These are phyloP conservation scores for Solanum medicagineum DNA, from an alignment of 257 asterid species.

Conservation along the genomic window DNA sequence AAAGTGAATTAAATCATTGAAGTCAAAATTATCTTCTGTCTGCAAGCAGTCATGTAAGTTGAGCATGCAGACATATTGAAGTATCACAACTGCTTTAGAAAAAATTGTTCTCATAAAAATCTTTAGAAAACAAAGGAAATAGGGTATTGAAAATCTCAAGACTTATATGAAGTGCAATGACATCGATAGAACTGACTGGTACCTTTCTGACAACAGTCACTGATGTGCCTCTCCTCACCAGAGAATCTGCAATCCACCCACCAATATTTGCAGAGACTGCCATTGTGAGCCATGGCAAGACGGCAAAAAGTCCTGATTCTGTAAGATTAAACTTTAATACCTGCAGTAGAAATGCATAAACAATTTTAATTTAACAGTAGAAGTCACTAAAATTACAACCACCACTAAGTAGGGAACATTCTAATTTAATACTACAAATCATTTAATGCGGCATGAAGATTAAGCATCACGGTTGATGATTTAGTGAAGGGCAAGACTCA, in stretches of 20 bases:
- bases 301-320: conserved; percentile 61
- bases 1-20: not conserved
- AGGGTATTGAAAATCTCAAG: not conserved
- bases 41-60: not conserved
- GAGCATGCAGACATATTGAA: not conserved
- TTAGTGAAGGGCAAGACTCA: not conserved
- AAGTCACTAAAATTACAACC: not conserved
- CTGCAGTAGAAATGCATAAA: conserved; percentile 23
- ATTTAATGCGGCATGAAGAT: not conserved
- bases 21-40: not conserved
- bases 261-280: conserved; percentile 79
- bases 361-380: not conserved
- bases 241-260: conserved; percentile 89
- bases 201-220: conserved; percentile 81
- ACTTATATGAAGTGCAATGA: not conserved
- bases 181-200: not conserved
- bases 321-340: conserved; percentile 84
- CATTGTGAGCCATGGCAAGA: conserved; percentile 90
- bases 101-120: not conserved
- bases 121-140: not conserved
- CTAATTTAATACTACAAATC: not conserved
- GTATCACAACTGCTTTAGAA: not conserved
- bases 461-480: not conserved
- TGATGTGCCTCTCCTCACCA: conserved; percentile 75
- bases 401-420: not conserved